Base-by-base conservation (phyloP, 108 stramenopile species). In the Stephanodiscus minutulus region DNA sequence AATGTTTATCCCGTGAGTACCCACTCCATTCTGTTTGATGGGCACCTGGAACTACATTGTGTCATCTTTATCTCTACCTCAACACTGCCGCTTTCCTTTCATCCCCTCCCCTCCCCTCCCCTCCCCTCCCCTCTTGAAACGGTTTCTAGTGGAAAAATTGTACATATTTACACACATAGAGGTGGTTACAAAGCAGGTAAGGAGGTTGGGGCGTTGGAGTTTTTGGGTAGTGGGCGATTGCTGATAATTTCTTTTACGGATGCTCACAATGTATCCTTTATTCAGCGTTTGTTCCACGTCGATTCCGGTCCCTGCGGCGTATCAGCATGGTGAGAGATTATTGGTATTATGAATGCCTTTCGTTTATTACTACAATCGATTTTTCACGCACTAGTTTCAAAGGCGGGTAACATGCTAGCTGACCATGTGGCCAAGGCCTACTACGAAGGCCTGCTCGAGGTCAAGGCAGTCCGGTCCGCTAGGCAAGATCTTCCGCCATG, bases 161-260 rank as follows among this genome's bases (percentile, higher is more conserved):
- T 93, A 0, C 97, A 97, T 72, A 88, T 98, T 35, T 98, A 97
- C 79, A 83, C 90, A 39, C 92, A 92, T 74, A 71, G 92, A 28
- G 95, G 95, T 66, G 89, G 84, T 3, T 96, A 96, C 76, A 88
- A 88, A 46, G 90, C 91, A n/a, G 57, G 57, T 58, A 29, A 37
- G 57, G 31, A 18, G 12, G n/a, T 9, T 7, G 5, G n/a, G 5
- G 39, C 11, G 39, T 25, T 25, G 27, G 12, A 55, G n/a, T 21
- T 55, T 21, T 28, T 25, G 28, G 36, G 8, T 56, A 1, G 36
- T 57, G 25, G 18, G 18, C 7, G 7, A 15, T 58, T 36, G 13
- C 57, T 58, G 57, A 57, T 31, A 37, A 58, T 18, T 37, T 58
- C n/a, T 36, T 29, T 15, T 13, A 52, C 3, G 20, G 24, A 52